Evolutionary conservation across 257 asterid genomes (phyloP).

Genomic region (Anisodus tanguticus): DNA sequence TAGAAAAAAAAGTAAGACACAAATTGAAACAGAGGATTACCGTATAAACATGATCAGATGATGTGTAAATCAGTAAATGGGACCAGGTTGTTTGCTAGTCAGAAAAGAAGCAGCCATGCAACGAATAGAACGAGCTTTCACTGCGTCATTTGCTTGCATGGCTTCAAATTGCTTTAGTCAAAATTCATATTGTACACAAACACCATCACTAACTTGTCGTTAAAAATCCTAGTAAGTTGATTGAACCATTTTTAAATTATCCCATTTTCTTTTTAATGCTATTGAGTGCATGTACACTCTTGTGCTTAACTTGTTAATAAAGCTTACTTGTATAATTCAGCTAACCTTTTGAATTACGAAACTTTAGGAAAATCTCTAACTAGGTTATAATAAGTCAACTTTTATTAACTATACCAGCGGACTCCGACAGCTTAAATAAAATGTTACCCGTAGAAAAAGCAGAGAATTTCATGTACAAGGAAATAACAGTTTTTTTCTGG

Average conservation of each 20-base stretch:
- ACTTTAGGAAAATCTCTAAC: not conserved
- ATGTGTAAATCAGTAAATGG: not conserved
- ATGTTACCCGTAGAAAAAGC: no score
- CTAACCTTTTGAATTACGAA: slow-evolving; percentile 19
- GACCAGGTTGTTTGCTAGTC: not conserved
- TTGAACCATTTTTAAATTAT: not conserved
- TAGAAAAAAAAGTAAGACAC: no score
- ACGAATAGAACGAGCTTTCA: not conserved
- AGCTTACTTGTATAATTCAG: not conserved
- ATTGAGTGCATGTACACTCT: slow-evolving; percentile 13
- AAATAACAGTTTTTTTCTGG: no score
- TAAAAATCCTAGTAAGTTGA: not conserved
- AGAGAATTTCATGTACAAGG: no score
- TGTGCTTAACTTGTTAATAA: slow-evolving; percentile 5
- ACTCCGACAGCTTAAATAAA: no score
- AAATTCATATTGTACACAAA: not conserved
- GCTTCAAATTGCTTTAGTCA: not conserved
- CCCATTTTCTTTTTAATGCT: not conserved
- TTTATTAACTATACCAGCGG: not conserved
- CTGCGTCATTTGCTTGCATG: slow-evolving; percentile 27
- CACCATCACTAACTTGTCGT: not conserved
- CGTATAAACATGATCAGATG: not conserved
- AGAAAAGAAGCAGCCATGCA: not conserved
- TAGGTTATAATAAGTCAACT: not conserved
- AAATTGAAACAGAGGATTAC: no score